Evolutionary conservation across 768 basidiomycete species (phyloP).

Genomic region (Tulasnella sp.): DNA sequence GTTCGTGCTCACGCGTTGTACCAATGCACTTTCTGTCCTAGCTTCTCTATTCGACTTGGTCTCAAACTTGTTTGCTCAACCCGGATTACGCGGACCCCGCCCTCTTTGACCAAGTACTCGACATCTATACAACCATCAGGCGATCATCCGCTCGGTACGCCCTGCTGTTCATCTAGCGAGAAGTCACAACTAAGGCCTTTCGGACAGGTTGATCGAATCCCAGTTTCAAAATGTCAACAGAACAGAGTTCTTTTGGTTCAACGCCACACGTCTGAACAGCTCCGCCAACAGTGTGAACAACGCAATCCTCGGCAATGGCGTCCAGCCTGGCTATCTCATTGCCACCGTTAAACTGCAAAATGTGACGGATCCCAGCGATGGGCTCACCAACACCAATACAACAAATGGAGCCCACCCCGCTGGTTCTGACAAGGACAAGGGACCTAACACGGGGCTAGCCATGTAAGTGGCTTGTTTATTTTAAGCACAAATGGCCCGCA

Average conservation of each 20-base stretch:
- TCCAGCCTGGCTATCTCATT: conserved; percentile 49
- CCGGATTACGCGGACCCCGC: conserved; percentile 49
- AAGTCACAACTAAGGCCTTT: neutral
- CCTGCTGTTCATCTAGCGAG: neutral
- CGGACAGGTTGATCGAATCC: conserved; percentile 37
- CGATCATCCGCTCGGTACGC: conserved; percentile 41
- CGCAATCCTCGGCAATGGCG: conserved; percentile 29
- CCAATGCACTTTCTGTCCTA: conserved; percentile 23
- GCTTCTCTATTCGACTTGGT: conserved; percentile 67
- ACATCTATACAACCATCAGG: conserved; percentile 65
- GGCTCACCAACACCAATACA: too few relatives aligned
- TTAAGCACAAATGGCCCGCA: neutral
- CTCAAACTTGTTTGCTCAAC: conserved; percentile 64
- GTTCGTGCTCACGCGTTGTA: neutral
- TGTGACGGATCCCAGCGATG: conserved; percentile 32
- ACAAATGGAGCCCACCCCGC: conserved; percentile 23
- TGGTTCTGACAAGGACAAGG: conserved; percentile 15
- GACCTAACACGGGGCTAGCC: conserved; percentile 48
- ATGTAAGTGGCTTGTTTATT: conserved; percentile 40
- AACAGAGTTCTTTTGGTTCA: conserved; percentile 42
- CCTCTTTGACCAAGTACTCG: conserved; percentile 58
- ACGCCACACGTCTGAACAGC: conserved; percentile 50
- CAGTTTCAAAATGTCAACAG: conserved; percentile 43
- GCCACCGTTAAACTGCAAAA: conserved; percentile 57
- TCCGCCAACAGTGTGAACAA: conserved; percentile 33